Evolutionary conservation across 352 stramenopile genomes (phyloP).

Genomic region (Pythium guiyangense): DNA sequence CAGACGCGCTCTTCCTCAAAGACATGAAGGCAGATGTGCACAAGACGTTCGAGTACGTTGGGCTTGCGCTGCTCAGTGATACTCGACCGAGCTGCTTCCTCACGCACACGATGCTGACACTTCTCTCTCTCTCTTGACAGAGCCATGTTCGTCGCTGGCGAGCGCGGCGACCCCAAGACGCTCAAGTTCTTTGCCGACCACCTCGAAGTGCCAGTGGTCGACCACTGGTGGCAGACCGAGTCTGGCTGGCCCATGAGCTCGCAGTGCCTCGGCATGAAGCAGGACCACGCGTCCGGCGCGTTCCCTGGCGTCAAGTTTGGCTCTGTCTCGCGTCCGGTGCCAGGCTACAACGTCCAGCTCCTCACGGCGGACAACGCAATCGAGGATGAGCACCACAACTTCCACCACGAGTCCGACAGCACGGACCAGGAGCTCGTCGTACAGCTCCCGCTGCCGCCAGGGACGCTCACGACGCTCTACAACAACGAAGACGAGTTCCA

Average conservation of each 20-base stretch:
- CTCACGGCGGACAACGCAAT: slow-evolving; percentile 44
- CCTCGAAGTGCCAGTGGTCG: slow-evolving; percentile 59
- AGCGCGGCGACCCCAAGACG: slow-evolving; percentile 85
- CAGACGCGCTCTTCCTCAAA: slow-evolving; percentile 47
- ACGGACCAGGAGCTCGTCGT: slow-evolving; percentile 67
- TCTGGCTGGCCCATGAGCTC: slow-evolving; percentile 78
- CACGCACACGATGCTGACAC: neutral
- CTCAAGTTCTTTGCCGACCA: slow-evolving; percentile 72
- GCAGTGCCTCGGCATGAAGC: slow-evolving; percentile 68
- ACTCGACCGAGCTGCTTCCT: neutral
- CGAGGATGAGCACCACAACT: slow-evolving; percentile 34
- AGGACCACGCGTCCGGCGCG: slow-evolving; percentile 28
- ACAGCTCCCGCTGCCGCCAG: slow-evolving; percentile 80
- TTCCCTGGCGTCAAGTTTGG: slow-evolving; percentile 57
- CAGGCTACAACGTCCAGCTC: slow-evolving; percentile 82
- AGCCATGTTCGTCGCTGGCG: slow-evolving; percentile 84
- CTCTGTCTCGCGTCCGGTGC: slow-evolving; percentile 59
- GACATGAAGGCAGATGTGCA: slow-evolving; percentile 34
- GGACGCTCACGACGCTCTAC: slow-evolving; percentile 76
- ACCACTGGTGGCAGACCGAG: slow-evolving; percentile 93
- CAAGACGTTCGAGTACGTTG: slow-evolving; percentile 56
- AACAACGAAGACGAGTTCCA: slow-evolving; percentile 83
- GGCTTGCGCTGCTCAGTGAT: neutral
- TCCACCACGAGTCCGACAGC: slow-evolving; percentile 53
- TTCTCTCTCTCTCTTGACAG: slow-evolving; percentile 16